Base-by-base conservation (phyloP, 345 rosid species). In the Brassica nigra region DNA sequence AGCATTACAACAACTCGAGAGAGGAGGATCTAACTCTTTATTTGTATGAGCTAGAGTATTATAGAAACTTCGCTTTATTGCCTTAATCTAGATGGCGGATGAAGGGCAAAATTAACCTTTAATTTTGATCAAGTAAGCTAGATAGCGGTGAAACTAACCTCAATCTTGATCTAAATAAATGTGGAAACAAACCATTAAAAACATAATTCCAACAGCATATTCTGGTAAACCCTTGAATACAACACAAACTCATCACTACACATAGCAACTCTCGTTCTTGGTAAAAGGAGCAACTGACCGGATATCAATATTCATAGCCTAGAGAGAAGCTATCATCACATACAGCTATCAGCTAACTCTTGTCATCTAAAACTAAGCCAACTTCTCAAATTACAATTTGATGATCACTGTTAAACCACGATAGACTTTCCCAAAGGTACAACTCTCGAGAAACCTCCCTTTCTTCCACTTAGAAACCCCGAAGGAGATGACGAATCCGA, bases 391-490 rank as follows among this genome's bases (percentile, higher is more conserved):
- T 23, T 23, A 23, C 27, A 23, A 58, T 44, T 9, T 34, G 10
- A 73, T 6, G 4, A 29, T 64, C 80, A 95, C 99, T 92, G 81
- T 94, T 94, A 86, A 95, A 95, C 92, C 99, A 69, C 86, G 92
- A 78, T 86, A 95, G 73, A 95, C 99, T 55, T 95, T 93, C 12
- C 99, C 99, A 74, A 95, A 95, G 52, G 98, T 95, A 67, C 99
- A 98, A 73, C 96, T 90, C 74, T 98, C 99, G 15, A 92, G 76
- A 70, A 92, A 92, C 80, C 85, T 90, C 57, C 99, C 99, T 71
- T 87, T 95, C 83, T 92, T 91, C 95, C 97, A 92, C 80, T 78
- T 90, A 0, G 95, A 87, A 30, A 85, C 63, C 86, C 78, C 27
- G 12, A 54, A 57, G 86, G 62, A 0, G 83, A 20, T 23, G 27